Evolutionary conservation across 2,329 filamentous ascomycete genomes (phyloP).

Genomic region (Epichloe bromicola): DNA sequence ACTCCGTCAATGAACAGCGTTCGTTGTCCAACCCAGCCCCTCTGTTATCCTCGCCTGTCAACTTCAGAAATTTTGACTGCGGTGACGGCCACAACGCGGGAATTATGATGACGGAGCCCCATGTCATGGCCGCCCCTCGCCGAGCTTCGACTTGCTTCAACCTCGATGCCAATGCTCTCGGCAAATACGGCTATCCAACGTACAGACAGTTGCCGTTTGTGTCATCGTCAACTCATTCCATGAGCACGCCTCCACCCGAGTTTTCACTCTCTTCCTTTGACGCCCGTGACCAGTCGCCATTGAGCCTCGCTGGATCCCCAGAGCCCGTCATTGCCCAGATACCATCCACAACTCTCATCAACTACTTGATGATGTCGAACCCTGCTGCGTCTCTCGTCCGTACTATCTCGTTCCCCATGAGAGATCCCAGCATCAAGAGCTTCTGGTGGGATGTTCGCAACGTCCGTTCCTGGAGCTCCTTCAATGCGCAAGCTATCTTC

Average conservation of each 20-base stretch:
- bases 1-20: slow-evolving; percentile 11
- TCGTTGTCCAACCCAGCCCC: slow-evolving; percentile 23
- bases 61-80: slow-evolving; percentile 30
- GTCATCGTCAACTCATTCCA: slow-evolving; percentile 8
- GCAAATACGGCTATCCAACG: slow-evolving; percentile 69
- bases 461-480: slow-evolving; percentile 68
- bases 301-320: slow-evolving; percentile 27
- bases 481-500: slow-evolving; percentile 60
- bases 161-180: slow-evolving; percentile 52
- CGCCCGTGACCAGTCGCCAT: slow-evolving; percentile 33
- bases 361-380: slow-evolving; percentile 67
- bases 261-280: slow-evolving; percentile 35
- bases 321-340: slow-evolving; percentile 26
- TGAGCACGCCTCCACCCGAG: slow-evolving; percentile 13
- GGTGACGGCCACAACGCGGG: neutral
- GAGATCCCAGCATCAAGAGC: slow-evolving; percentile 59
- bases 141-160: slow-evolving; percentile 50
- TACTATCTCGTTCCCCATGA: slow-evolving; percentile 56
- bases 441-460: slow-evolving; percentile 97
- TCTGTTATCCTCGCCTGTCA: slow-evolving; percentile 55
- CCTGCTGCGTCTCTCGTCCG: slow-evolving; percentile 73
- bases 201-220: slow-evolving; percentile 59
- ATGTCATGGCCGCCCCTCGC: slow-evolving; percentile 20
- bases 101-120: slow-evolving; percentile 6
- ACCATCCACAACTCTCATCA: slow-evolving; percentile 54